A percentile compares a stretch with the other conserved stretches of the same genome.
Conservation (phyloP, 1,284 basidiomycete genomes). For the Moesziomyces sp. region DNA sequence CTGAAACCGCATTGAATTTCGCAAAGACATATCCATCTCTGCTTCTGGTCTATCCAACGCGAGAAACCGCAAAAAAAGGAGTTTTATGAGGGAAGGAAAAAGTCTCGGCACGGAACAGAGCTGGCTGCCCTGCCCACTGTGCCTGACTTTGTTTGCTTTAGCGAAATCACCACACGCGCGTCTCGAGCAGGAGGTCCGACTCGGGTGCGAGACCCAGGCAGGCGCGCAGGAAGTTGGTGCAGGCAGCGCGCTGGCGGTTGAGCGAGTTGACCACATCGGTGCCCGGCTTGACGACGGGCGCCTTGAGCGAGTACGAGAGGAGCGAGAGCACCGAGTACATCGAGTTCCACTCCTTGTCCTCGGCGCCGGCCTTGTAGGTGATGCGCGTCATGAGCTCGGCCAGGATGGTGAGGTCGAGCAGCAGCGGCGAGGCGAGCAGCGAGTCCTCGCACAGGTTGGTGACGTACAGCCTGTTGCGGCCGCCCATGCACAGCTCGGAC, state of each 20-base stretch:
- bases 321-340: conserved; percentile 66
- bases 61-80: too few species aligned
- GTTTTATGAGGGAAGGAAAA: too few species aligned
- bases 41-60: too few species aligned
- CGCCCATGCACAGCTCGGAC: conserved; percentile 79
- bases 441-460: conserved; percentile 77
- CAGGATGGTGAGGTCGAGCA: conserved; percentile 91
- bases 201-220: conserved; percentile 64
- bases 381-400: conserved; percentile 94
- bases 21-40: too few species aligned
- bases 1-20: too few species aligned
- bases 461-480: conserved; percentile 69
- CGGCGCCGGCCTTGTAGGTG: conserved; percentile 72
- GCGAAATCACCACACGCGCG: conserved; percentile 54
- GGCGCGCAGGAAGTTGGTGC: conserved; percentile 86
- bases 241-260: conserved; percentile 90
- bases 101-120: too few species aligned
- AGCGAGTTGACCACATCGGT: conserved; percentile 95
- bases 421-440: conserved; percentile 91
- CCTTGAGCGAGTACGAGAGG: conserved; percentile 76
- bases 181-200: conserved; percentile 64
- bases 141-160: too few species aligned
- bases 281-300: conserved; percentile 94
- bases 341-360: conserved; percentile 55
- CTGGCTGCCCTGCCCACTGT: too few species aligned